Evolutionary conservation across 345 rosid species (phyloP).

Genomic region (Alliaria petiolata): DNA sequence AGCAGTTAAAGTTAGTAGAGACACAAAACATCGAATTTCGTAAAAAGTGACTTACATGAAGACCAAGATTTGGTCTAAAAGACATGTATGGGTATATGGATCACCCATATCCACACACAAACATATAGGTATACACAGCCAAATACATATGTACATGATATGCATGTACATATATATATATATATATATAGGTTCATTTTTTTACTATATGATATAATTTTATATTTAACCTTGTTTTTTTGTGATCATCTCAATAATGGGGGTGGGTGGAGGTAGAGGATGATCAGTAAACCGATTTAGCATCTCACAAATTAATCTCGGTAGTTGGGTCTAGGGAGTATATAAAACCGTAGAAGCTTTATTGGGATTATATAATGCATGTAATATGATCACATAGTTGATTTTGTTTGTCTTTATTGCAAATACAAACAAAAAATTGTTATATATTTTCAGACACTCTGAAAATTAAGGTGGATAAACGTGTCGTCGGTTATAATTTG

Average conservation of each 20-base stretch:
- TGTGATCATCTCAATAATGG: not conserved
- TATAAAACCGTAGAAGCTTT: not conserved
- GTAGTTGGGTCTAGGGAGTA: not conserved
- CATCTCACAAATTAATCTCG: not conserved
- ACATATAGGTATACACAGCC: not conserved
- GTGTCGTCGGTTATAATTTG: not conserved
- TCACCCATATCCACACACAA: not conserved
- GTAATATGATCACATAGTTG: not conserved
- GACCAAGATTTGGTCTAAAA: slow-evolving; percentile 28
- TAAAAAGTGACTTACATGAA: slow-evolving; percentile 12
- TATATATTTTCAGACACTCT: not conserved
- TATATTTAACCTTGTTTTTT: not conserved
- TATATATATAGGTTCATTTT: not conserved
- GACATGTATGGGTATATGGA: slow-evolving; percentile 9
- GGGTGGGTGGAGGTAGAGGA: not conserved
- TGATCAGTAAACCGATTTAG: not conserved
- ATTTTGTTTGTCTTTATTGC: not conserved
- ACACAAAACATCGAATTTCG: slow-evolving; percentile 29
- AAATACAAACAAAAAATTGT: not conserved
- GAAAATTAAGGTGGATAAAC: not conserved
- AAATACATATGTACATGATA: not conserved
- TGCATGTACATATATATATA: not conserved
- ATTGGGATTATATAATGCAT: not conserved
- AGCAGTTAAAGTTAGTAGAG: slow-evolving; percentile 20
- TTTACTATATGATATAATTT: not conserved